phyloP scores from a whole-genome alignment of 108 stramenopile species.

The Asterionellopsis glacialis region DNA sequence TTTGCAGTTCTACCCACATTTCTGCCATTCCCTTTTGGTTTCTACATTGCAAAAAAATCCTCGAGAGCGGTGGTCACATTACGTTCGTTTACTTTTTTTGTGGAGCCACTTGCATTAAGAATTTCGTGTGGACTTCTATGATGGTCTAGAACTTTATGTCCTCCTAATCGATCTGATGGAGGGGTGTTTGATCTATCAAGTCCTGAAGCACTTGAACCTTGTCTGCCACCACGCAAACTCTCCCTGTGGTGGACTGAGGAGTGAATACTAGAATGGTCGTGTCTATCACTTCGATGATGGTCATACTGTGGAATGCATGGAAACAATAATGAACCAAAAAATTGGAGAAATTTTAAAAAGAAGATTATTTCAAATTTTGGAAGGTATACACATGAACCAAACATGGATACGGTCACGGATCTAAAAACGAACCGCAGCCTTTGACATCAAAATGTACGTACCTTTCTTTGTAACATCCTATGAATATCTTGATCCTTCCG shows the following conservation, averaged over 20 bases:
- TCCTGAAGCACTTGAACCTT: too few relatives aligned
- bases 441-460: slow-evolving; percentile 11
- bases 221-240: not conserved
- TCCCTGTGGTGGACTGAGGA: not conserved
- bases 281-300: not conserved
- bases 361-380: too few relatives aligned
- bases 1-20: too few relatives aligned
- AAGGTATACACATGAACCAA: too few relatives aligned
- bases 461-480: slow-evolving; percentile 59
- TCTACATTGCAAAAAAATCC: slow-evolving; percentile 43
- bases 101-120: slow-evolving; percentile 37
- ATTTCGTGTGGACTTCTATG: slow-evolving; percentile 42
- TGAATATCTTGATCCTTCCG: slow-evolving; percentile 71
- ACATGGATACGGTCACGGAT: too few relatives aligned
- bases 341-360: too few relatives aligned
- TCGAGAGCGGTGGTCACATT: slow-evolving; percentile 26
- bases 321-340: not conserved
- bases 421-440: too few relatives aligned
- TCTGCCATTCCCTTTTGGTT: not conserved
- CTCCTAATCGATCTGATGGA: not conserved
- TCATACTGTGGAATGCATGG: slow-evolving; percentile 2
- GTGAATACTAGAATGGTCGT: not conserved
- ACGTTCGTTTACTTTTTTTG: slow-evolving; percentile 27
- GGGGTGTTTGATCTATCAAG: slow-evolving; percentile 3
- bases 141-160: slow-evolving; percentile 2